These are phyloP conservation scores for Diaporthe australafricana DNA, from an alignment of 2,329 filamentous ascomycete genomes.

Conservation along the genomic window DNA sequence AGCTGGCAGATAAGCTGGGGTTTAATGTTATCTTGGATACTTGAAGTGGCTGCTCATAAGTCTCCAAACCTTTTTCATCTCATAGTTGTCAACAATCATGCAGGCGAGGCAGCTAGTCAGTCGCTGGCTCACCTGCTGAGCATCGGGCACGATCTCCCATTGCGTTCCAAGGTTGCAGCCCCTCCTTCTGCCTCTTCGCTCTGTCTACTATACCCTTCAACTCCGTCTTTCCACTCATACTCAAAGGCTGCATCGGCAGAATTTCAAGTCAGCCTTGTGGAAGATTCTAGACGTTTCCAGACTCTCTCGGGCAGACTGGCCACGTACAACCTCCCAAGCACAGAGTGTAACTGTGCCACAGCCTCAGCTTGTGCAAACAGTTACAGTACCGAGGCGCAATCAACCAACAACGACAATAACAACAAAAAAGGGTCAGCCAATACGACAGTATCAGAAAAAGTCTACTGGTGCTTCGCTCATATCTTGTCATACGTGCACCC, in stretches of 20 bases:
- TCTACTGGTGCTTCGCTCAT: too few relatives aligned
- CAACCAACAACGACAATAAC: too few relatives aligned
- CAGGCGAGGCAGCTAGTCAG: background rate
- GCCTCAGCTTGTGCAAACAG: constrained; percentile 4
- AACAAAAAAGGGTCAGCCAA: background rate
- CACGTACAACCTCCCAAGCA: background rate
- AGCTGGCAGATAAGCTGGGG: background rate
- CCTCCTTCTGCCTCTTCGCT: background rate
- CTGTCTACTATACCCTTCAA: too few relatives aligned
- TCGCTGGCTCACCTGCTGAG: background rate
- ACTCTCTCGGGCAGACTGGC: background rate
- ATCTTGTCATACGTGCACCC: too few relatives aligned
- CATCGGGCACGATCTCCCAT: background rate
- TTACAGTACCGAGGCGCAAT: background rate
- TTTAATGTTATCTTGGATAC: too few relatives aligned
- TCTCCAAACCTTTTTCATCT: too few relatives aligned
- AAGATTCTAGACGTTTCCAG: constrained; percentile 6
- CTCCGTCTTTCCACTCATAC: too few relatives aligned
- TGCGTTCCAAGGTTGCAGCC: too few relatives aligned
- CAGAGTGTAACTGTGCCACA: background rate
- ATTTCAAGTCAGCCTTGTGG: background rate
- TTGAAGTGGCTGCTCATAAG: too few relatives aligned
- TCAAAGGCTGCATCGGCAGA: background rate
- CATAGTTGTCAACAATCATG: background rate
- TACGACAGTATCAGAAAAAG: background rate